Base-by-base conservation (phyloP, 2,329 filamentous ascomycete species). In the Trichothecium sympodiale region DNA sequence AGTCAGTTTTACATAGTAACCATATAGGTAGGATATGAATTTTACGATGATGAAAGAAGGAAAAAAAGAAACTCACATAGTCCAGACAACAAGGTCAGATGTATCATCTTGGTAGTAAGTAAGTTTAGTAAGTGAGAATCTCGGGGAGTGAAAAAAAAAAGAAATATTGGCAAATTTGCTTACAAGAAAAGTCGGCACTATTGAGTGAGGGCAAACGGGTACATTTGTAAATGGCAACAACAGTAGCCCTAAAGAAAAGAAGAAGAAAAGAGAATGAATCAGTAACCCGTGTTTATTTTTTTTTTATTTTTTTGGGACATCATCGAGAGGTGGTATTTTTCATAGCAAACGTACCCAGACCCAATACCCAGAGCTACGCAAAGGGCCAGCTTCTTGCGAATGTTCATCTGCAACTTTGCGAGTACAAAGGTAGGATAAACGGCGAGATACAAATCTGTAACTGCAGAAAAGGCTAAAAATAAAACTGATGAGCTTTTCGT, bases 61-160 rank as follows among this genome's bases (percentile, higher is more conserved):
- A 8, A 14, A 18, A 28, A 8, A 16, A 34, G 14, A 2, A 2
- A 34, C 46, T 50, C 52, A 64, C 61, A 56, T 52, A 5, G 63
- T 66, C 63, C 64, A 68, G 18, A 65, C 55, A 2, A 64, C 52
- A 4, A 65, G 48, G 17, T 61, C 57, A 3, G 53, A 51, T 7
- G 56, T 61, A 27, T 53, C 53, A 20, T 30, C 33, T 23, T 16
- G 15, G 8, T 13, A 16, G 2, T 4, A 12, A 5, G 17, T 40
- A 16, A 40, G 25, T 20, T 20, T 16, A 35, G 13, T 17, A 6
- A 34, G 12, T 35, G 32, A 27, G 37, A 34, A n/a, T 32, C 15
- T n/a, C 13, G n/a, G n/a, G n/a, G n/a, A n/a, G n/a, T n/a, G n/a
- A n/a, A n/a, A n/a, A n/a, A n/a, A n/a, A n/a, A n/a, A n/a, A n/a